These are phyloP conservation scores for Trichophyton benhamiae DNA, from an alignment of 2,329 filamentous ascomycete genomes.

Conservation along the genomic window DNA sequence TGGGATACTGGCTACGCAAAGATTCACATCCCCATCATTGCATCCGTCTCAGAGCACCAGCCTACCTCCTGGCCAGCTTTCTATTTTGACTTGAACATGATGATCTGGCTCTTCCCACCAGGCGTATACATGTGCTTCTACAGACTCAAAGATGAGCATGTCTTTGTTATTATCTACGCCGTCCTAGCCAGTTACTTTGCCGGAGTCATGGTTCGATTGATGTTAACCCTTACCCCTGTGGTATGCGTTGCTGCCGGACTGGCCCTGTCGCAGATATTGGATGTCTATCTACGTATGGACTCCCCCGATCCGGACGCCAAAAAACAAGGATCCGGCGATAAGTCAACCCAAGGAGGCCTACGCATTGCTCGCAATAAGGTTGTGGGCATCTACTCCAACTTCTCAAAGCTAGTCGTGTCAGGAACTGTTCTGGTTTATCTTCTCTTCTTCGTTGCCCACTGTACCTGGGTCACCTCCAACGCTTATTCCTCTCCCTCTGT, in stretches of 20 bases:
- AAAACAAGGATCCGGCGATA: slow-evolving; percentile 28
- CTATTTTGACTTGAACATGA: slow-evolving; percentile 96
- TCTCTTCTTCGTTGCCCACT: slow-evolving; percentile 88
- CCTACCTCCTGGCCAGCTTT: slow-evolving; percentile 98
- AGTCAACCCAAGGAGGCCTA: slow-evolving; percentile 37
- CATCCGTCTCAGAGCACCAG: slow-evolving; percentile 98
- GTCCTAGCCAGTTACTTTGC: slow-evolving; percentile 95
- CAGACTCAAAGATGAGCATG: slow-evolving; percentile 84
- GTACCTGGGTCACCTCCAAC: slow-evolving; percentile 98
- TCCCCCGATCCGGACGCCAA: slow-evolving; percentile 46
- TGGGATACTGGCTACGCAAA: slow-evolving; percentile 99
- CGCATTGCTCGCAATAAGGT: slow-evolving; percentile 59
- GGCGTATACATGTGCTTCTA: slow-evolving; percentile 98
- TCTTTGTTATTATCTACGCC: slow-evolving; percentile 96
- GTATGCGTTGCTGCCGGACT: slow-evolving; percentile 91
- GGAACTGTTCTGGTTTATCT: slow-evolving; percentile 65
- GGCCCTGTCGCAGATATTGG: slow-evolving; percentile 73
- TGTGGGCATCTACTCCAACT: slow-evolving; percentile 68
- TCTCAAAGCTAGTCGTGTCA: slow-evolving; percentile 71
- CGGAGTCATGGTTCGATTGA: slow-evolving; percentile 97
- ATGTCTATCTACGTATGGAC: slow-evolving; percentile 63
- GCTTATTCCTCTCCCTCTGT: slow-evolving; percentile 98
- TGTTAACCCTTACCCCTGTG: slow-evolving; percentile 92
- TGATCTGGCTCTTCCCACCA: slow-evolving; percentile 98
- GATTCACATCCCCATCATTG: slow-evolving; percentile 98